phyloP scores from a whole-genome alignment of 805 yeast species.

The Diddensiella transvaalensis region DNA sequence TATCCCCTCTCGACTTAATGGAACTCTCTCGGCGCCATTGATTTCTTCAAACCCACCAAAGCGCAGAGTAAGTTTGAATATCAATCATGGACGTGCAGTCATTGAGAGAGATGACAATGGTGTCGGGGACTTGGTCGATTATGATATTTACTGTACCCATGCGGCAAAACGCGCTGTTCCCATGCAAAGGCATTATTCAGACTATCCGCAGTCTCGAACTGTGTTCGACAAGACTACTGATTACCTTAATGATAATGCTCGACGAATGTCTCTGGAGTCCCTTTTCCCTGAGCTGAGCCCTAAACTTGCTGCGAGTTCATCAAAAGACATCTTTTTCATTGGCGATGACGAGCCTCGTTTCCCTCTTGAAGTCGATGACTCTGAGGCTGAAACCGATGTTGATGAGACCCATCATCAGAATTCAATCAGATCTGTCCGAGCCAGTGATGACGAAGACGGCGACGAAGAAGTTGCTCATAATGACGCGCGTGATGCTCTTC shows the following conservation, averaged over 20 bases:
- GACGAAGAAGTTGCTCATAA: neutral
- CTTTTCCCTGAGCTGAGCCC: slow-evolving; percentile 20
- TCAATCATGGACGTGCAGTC: slow-evolving; percentile 14
- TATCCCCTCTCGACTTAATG: neutral
- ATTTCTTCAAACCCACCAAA: slow-evolving; percentile 9
- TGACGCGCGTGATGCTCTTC: slow-evolving; percentile 11
- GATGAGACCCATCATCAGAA: neutral
- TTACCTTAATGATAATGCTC: slow-evolving; percentile 12
- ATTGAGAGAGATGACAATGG: neutral
- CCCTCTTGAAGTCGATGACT: slow-evolving; percentile 1
- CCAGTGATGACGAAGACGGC: neutral
- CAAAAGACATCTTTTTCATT: neutral
- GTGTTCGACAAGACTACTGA: slow-evolving; percentile 14
- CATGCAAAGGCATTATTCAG: slow-evolving; percentile 4
- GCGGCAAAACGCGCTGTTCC: slow-evolving; percentile 1
- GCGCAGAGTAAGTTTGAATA: slow-evolving; percentile 15
- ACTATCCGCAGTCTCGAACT: slow-evolving; percentile 6
- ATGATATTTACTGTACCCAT: neutral
- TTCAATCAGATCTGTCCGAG: neutral
- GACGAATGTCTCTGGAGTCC: slow-evolving; percentile 19
- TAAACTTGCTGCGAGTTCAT: neutral
- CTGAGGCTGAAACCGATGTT: slow-evolving; percentile 2
- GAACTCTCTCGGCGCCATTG: neutral
- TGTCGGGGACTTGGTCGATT: neutral
- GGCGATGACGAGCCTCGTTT: neutral